phyloP scores from a whole-genome alignment of 1,139 yeast genomes.

The Hyphopichia buzzinii region DNA sequence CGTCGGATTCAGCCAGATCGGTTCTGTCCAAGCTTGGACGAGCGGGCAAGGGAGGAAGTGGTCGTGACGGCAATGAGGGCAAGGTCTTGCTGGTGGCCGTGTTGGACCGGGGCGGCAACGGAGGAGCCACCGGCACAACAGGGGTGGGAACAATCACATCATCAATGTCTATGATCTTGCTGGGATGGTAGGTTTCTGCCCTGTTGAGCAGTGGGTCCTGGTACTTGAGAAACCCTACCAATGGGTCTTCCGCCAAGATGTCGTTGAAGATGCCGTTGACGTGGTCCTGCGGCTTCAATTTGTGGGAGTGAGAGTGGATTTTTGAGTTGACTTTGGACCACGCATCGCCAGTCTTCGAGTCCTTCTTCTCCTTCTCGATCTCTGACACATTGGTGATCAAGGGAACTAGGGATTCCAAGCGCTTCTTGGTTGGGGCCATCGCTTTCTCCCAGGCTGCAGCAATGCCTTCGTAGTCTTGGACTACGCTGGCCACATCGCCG shows the following conservation, averaged over 20 bases:
- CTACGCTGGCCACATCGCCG: constrained; percentile 5
- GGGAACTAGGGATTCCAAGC: constrained; percentile 22
- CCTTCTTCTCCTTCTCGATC: constrained; percentile 28
- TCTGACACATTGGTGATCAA: constrained; percentile 11
- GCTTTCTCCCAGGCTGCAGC: constrained; percentile 34
- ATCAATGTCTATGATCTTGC: constrained; percentile 17
- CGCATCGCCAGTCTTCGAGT: constrained; percentile 21
- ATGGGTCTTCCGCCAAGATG: constrained; percentile 32
- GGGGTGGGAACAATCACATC: constrained; percentile 17
- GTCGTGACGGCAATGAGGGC: constrained; percentile 8
- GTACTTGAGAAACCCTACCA: constrained; percentile 29
- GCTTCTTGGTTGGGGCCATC: constrained; percentile 29
- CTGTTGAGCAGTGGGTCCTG: constrained; percentile 25
- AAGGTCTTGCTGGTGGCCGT: constrained; percentile 14
- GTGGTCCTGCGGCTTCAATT: constrained; percentile 26
- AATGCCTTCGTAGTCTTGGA: constrained; percentile 20
- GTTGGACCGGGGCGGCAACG: constrained; percentile 32
- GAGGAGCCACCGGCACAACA: constrained; percentile 15
- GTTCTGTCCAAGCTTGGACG: background rate
- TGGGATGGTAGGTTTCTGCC: constrained; percentile 33
- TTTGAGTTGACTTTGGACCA: constrained; percentile 28
- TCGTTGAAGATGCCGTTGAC: constrained; percentile 34
- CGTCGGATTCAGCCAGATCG: background rate
- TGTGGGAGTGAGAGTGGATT: constrained; percentile 22
- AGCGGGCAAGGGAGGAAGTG: constrained; percentile 9